phyloP scores from a whole-genome alignment of 2,329 filamentous ascomycete species.

The Aspergillus pseudoglaucus region DNA sequence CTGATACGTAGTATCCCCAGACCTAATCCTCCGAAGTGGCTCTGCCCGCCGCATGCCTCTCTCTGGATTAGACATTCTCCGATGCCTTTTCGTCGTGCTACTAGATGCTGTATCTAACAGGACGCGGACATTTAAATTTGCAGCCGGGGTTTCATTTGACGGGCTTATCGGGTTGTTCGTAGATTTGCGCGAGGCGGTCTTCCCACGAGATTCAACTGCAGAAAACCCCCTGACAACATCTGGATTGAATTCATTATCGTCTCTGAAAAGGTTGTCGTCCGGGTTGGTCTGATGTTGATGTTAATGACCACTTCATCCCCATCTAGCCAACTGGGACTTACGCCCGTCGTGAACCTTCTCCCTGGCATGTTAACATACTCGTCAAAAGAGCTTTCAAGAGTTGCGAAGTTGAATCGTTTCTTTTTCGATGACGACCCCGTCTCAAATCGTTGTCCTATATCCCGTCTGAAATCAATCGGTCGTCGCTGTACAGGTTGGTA shows the following conservation, averaged over 20 bases:
- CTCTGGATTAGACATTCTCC: neutral
- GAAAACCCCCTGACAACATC: neutral
- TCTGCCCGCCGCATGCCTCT: neutral
- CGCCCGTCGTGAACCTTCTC: conserved; percentile 29
- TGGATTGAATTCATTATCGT: neutral
- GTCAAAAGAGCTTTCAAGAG: conserved; percentile 35
- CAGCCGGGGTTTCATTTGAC: neutral
- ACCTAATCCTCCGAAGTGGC: neutral
- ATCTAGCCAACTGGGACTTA: conserved; percentile 5
- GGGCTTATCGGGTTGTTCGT: neutral
- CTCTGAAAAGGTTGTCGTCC: neutral
- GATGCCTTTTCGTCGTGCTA: neutral
- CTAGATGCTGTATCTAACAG: neutral
- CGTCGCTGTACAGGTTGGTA: conserved; percentile 35
- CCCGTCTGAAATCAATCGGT: conserved; percentile 33
- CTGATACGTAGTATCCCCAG: neutral
- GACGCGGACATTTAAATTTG: neutral
- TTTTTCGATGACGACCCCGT: conserved; percentile 28
- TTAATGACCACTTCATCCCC: neutral
- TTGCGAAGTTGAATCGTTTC: conserved; percentile 43
- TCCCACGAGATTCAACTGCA: neutral
- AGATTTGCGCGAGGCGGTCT: neutral
- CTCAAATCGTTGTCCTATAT: conserved; percentile 41
- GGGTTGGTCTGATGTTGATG: neutral
- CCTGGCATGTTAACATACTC: conserved; percentile 43